Percentiles rank a stretch among this genome's conserved stretches.
Evolutionary conservation across 805 yeast species (phyloP).

Genomic region (Torulaspora quercuum): DNA sequence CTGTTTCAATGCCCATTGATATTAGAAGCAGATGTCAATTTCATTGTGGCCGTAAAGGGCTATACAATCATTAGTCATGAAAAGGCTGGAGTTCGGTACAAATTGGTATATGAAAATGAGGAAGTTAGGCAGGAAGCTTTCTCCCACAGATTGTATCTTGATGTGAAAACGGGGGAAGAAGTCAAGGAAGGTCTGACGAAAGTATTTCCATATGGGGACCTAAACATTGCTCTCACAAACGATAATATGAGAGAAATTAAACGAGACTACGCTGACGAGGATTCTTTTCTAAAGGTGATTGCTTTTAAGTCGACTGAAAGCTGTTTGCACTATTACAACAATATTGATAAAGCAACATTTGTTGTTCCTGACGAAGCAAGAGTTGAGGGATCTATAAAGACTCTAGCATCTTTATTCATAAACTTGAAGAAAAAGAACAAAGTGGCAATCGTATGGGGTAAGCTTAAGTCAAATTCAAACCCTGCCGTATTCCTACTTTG

Average conservation of each 20-base stretch:
- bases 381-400: constrained; percentile 58
- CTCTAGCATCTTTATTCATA: constrained; percentile 65
- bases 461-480: constrained; percentile 47
- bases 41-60: constrained; percentile 69
- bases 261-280: constrained; percentile 34
- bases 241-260: constrained; percentile 38
- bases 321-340: constrained; percentile 49
- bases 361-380: constrained; percentile 64
- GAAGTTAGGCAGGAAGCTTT: constrained; percentile 53
- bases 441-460: constrained; percentile 74
- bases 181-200: constrained; percentile 37
- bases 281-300: constrained; percentile 57
- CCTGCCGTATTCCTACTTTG: constrained; percentile 59
- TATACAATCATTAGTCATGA: constrained; percentile 60
- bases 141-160: constrained; percentile 41
- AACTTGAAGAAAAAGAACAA: constrained; percentile 49
- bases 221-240: constrained; percentile 40
- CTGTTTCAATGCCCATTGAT: constrained; percentile 60
- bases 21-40: constrained; percentile 43
- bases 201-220: constrained; percentile 48
- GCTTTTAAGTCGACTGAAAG: constrained; percentile 55
- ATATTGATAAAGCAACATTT: constrained; percentile 54
- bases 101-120: constrained; percentile 51
- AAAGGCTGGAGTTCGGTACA: constrained; percentile 44
- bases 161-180: constrained; percentile 45